A percentile compares a stretch with the other conserved stretches of the same genome.
phyloP scores from a whole-genome alignment of 2,329 filamentous ascomycete species.

The Calonectria pseudoreteaudii region DNA sequence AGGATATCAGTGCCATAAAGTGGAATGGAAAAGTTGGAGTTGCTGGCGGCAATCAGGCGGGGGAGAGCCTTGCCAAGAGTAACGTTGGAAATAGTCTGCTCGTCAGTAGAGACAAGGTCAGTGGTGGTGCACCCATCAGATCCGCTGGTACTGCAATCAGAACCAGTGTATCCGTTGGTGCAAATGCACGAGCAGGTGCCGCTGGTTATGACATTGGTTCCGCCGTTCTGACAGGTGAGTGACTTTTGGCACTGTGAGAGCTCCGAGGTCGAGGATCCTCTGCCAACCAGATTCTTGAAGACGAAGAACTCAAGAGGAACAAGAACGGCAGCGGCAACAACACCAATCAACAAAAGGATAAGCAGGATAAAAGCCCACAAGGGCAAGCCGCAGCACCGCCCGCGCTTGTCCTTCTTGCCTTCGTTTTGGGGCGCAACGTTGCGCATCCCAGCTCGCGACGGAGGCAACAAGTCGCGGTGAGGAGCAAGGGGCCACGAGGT shows the following conservation, averaged over 20 bases:
- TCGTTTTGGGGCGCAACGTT: conserved; percentile 39
- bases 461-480: conserved; percentile 33
- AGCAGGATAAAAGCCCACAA: conserved; percentile 80
- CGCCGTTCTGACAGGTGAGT: conserved; percentile 81
- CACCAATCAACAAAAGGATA: conserved; percentile 73
- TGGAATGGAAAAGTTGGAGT: conserved; percentile 79
- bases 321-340: conserved; percentile 84
- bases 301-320: conserved; percentile 78
- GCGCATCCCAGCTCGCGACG: conserved; percentile 37
- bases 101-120: conserved; percentile 55
- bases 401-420: conserved; percentile 52
- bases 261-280: conserved; percentile 50
- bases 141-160: conserved; percentile 61
- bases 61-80: conserved; percentile 86
- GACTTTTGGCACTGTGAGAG: conserved; percentile 68
- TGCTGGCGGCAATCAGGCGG: conserved; percentile 74
- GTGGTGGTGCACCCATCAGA: conserved; percentile 66
- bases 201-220: conserved; percentile 76
- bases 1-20: conserved; percentile 78
- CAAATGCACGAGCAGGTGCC: conserved; percentile 87
- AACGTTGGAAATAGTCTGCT: conserved; percentile 67
- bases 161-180: conserved; percentile 83
- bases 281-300: conserved; percentile 60
- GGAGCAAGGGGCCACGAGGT: conserved; percentile 63
- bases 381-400: conserved; percentile 86